Evolutionary conservation across 1,284 basidiomycete genomes (phyloP).

Genomic region (Volvariella volvacea): DNA sequence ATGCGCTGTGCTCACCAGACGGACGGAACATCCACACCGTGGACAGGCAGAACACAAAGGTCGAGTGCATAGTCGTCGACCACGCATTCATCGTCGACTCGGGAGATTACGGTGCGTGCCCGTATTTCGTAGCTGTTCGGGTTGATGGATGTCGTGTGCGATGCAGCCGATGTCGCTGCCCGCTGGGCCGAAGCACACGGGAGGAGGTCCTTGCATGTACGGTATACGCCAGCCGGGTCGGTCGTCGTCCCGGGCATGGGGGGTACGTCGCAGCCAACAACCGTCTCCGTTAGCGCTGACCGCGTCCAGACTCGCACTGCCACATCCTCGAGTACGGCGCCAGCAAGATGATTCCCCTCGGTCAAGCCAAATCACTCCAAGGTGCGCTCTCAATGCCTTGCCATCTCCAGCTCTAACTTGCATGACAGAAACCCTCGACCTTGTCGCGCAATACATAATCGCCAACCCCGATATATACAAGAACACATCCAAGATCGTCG

Average conservation of each 20-base stretch:
- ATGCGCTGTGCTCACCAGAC: constrained; percentile 1
- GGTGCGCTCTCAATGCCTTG: constrained; percentile 1
- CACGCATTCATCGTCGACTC: no score
- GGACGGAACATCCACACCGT: constrained; percentile 3
- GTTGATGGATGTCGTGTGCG: background rate
- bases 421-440: background rate
- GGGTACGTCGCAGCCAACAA: constrained; percentile 30
- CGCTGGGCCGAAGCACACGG: no score
- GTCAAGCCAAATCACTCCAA: background rate
- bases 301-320: constrained; percentile 6
- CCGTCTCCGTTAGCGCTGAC: constrained; percentile 1
- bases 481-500: constrained; percentile 2
- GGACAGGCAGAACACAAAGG: background rate
- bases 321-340: constrained; percentile 7
- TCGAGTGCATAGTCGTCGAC: constrained; percentile 2
- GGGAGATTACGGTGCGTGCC: no score
- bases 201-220: no score
- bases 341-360: constrained; percentile 5
- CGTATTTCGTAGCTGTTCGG: background rate
- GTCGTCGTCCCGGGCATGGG: constrained; percentile 66
- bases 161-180: no score
- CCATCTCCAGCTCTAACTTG: background rate
- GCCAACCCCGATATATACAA: constrained; percentile 4
- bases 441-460: constrained; percentile 3
- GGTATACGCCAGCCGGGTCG: constrained; percentile 22